A percentile compares a stretch with the other conserved stretches of the same genome.
Evolutionary conservation across 208 protist genomes (phyloP).

Genomic region (Crithidia sp.): DNA sequence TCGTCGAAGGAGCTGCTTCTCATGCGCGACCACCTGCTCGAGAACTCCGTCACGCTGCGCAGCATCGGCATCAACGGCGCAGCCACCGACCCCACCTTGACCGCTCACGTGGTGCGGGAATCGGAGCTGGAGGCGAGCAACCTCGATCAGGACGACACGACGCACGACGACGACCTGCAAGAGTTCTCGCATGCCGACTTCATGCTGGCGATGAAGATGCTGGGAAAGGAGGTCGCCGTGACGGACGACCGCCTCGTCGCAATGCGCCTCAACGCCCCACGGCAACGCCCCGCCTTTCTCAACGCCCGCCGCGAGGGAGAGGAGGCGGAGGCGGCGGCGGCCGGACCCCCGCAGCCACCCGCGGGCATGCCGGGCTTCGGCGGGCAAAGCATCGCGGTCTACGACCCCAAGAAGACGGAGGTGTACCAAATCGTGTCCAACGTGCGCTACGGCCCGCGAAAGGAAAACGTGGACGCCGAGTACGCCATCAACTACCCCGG

Average conservation of each 20-base stretch:
- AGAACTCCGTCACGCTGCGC: constrained; percentile 54
- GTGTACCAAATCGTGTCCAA: constrained; percentile 60
- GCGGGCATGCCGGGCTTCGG: constrained; percentile 46
- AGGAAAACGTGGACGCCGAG: constrained; percentile 52
- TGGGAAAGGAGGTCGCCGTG: constrained; percentile 72
- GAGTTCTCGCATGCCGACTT: constrained; percentile 87
- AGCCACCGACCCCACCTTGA: constrained; percentile 51
- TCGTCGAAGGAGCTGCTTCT: constrained; percentile 59
- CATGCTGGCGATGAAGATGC: constrained; percentile 80
- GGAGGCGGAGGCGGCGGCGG: not conserved
- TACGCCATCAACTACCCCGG: constrained; percentile 69
- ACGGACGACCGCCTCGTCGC: constrained; percentile 61
- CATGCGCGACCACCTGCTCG: constrained; percentile 57
- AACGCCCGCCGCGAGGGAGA: constrained; percentile 27
- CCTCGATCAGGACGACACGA: constrained; percentile 51
- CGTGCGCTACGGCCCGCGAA: constrained; percentile 60
- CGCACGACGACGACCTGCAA: constrained; percentile 64
- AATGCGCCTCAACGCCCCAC: constrained; percentile 64
- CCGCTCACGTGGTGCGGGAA: constrained; percentile 61
- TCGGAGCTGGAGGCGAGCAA: constrained; percentile 63
- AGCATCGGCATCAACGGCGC: constrained; percentile 50
- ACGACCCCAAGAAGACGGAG: constrained; percentile 53
- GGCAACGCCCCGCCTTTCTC: constrained; percentile 67
- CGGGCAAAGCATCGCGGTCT: constrained; percentile 17
- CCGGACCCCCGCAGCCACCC: constrained; percentile 28